A percentile compares a stretch with the other conserved stretches of the same genome.
These are phyloP conservation scores for Ilex aquifolium DNA, from an alignment of 257 asterid species.

Conservation along the genomic window DNA sequence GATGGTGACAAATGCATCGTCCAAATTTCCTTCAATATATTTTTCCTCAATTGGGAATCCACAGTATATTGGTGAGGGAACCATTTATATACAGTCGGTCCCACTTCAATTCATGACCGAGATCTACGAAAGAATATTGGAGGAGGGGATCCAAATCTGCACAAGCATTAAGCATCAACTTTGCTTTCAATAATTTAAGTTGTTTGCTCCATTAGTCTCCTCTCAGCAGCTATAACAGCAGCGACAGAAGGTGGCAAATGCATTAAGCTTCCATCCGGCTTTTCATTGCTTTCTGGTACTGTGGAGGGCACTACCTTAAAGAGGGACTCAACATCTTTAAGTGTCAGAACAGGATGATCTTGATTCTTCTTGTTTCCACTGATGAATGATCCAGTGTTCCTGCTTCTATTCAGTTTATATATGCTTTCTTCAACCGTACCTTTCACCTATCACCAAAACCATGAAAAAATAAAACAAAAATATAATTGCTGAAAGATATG, in stretches of 20 bases:
- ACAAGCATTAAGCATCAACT: too few relatives aligned
- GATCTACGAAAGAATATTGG: too few relatives aligned
- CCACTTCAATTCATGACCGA: too few relatives aligned
- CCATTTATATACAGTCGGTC: too few relatives aligned
- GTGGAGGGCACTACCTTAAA: conserved; percentile 60
- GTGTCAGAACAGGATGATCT: conserved; percentile 82
- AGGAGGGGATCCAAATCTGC: too few relatives aligned
- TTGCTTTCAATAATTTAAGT: conserved; percentile 5
- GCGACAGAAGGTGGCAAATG: conserved; percentile 86
- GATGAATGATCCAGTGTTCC: conserved; percentile 57
- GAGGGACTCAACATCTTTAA: conserved; percentile 69
- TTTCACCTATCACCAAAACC: conserved; percentile 52
- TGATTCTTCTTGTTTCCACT: conserved; percentile 88
- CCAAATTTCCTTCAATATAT: too few relatives aligned
- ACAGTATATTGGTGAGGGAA: too few relatives aligned
- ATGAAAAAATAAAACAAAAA: conserved; percentile 1
- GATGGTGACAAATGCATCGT: too few relatives aligned
- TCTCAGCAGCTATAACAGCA: conserved; percentile 91
- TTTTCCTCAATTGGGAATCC: too few relatives aligned
- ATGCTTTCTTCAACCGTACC: conserved; percentile 90
- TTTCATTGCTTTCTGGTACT: conserved; percentile 18
- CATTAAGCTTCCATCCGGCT: conserved; percentile 42
- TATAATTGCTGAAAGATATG: neutral
- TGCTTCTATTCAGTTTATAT: conserved; percentile 70
- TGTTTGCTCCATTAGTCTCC: conserved; percentile 45